phyloP scores from a whole-genome alignment of 768 basidiomycete species.

The Panaeolus papilionaceus region DNA sequence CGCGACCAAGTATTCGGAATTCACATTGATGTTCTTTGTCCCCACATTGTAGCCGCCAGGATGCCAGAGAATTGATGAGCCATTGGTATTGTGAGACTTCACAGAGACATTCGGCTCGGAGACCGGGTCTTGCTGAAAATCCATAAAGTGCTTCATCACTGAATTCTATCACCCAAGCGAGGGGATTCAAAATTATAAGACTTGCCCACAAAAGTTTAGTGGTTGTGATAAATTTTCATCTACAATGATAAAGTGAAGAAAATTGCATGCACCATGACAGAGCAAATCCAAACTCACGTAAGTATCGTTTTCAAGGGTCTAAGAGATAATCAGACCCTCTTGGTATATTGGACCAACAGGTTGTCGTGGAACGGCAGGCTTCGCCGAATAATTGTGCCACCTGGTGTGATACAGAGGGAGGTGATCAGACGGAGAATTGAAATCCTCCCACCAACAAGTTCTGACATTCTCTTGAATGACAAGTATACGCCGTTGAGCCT shows the following conservation, averaged over 20 bases:
- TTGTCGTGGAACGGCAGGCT: conserved; percentile 3
- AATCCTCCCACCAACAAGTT: conserved; percentile 11
- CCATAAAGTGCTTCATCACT: not conserved
- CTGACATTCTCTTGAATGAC: conserved; percentile 14
- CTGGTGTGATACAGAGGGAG: conserved; percentile 5
- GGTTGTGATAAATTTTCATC: not conserved
- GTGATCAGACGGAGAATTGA: conserved; percentile 14
- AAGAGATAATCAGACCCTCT: not conserved
- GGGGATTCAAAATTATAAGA: not conserved
- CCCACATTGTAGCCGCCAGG: conserved; percentile 31
- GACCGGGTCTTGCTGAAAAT: not conserved
- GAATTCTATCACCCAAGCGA: not conserved
- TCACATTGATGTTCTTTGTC: conserved; percentile 24
- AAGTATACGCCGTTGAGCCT: conserved; percentile 15
- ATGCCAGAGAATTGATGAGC: conserved; percentile 20
- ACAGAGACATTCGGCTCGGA: conserved; percentile 10
- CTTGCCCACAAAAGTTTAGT: not conserved
- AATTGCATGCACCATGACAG: not conserved
- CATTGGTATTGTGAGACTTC: conserved; percentile 9
- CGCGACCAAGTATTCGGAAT: conserved; percentile 11
- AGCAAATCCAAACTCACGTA: conserved; percentile 15
- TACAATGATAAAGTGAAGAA: not conserved
- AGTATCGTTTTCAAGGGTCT: conserved; percentile 2
- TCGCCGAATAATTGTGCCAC: not conserved
- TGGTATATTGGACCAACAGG: not conserved